Conservation (phyloP, 2,329 filamentous ascomycete genomes). For the Arthroderma sp. region DNA sequence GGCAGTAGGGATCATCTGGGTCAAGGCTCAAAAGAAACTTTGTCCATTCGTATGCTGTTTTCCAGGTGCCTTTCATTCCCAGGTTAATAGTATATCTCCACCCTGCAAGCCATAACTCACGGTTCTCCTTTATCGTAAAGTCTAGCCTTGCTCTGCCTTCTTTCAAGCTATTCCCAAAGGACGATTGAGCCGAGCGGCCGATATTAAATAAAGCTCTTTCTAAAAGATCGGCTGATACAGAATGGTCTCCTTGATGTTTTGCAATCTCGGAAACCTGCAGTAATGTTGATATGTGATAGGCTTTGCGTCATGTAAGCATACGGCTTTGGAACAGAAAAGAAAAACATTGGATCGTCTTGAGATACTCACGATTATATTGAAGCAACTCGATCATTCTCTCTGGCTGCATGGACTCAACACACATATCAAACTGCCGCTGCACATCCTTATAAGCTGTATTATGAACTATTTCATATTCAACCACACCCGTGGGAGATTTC, state of each 20-base stretch:
- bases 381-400: conserved; percentile 69
- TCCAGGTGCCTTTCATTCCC: conserved; percentile 80
- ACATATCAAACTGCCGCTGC: conserved; percentile 63
- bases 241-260: conserved; percentile 79
- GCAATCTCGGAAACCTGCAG: conserved; percentile 87
- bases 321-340: not conserved
- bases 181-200: conserved; percentile 73
- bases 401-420: conserved; percentile 74
- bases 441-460: conserved; percentile 59
- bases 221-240: conserved; percentile 72
- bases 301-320: conserved; percentile 27
- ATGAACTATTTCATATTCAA: conserved; percentile 69
- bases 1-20: conserved; percentile 67
- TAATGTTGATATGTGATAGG: conserved; percentile 88
- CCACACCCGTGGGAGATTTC: conserved; percentile 45
- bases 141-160: conserved; percentile 69
- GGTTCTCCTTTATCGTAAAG: conserved; percentile 72
- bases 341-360: not conserved
- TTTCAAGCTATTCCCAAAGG: conserved; percentile 63
- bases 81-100: conserved; percentile 82
- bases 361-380: conserved; percentile 43
- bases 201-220: conserved; percentile 89
- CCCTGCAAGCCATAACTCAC: conserved; percentile 81
- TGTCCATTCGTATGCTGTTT: conserved; percentile 87
- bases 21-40: conserved; percentile 70